Percentiles rank a stretch among this genome's conserved stretches.
Evolutionary conservation across 2,329 filamentous ascomycete species (phyloP).

Genomic region (Pseudogymnoascus destructans): DNA sequence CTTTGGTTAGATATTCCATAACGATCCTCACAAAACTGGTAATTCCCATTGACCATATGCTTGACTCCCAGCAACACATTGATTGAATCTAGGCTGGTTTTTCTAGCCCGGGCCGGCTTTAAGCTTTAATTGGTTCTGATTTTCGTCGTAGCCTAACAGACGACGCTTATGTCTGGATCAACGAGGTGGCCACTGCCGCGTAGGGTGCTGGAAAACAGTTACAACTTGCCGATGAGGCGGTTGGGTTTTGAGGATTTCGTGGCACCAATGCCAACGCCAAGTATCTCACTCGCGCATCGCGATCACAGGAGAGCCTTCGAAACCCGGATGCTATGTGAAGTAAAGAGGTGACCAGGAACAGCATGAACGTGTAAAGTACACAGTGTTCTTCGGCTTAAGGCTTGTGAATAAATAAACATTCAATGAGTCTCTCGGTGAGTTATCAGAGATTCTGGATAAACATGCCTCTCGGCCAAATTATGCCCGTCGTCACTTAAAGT

Average conservation of each 20-base stretch:
- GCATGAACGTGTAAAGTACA: background rate
- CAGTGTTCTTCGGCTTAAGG: background rate
- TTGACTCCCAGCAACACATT: background rate
- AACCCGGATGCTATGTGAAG: background rate
- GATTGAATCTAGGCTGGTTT: background rate
- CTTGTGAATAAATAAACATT: background rate
- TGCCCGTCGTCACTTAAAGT: conserved; percentile 2
- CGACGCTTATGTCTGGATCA: background rate
- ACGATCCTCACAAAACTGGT: background rate
- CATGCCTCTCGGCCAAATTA: background rate
- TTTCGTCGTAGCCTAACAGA: background rate
- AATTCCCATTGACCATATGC: background rate
- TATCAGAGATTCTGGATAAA: background rate
- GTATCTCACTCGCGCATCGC: background rate
- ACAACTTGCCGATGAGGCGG: background rate
- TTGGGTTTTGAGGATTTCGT: background rate
- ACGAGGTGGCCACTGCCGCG: background rate
- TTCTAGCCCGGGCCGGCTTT: background rate
- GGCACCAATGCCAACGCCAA: background rate
- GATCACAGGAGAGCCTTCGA: background rate
- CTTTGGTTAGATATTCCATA: background rate
- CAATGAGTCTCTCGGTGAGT: background rate
- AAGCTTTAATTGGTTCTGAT: background rate
- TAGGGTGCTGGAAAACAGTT: background rate
- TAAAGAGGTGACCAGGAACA: background rate